Evolutionary conservation across 148 eudicot genomes (phyloP).

Genomic region (Chenopodium album): DNA sequence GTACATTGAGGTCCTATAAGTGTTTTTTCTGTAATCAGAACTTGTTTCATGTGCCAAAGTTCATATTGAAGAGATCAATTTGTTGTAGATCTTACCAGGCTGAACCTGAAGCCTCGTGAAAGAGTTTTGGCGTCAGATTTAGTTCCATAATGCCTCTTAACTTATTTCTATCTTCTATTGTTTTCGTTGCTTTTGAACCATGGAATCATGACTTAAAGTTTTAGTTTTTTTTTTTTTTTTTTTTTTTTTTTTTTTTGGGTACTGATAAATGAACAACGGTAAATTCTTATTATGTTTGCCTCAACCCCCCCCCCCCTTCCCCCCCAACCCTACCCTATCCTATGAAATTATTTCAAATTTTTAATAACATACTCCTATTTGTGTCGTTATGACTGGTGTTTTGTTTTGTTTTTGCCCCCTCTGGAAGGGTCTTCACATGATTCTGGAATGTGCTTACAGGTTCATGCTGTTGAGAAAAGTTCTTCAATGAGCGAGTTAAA

Average conservation of each 20-base stretch:
- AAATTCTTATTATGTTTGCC: too few species aligned
- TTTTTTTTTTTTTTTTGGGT: too few species aligned
- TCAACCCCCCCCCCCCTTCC: too few species aligned
- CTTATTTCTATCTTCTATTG: background rate
- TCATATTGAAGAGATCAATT: background rate
- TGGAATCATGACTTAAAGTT: background rate
- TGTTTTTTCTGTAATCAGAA: background rate
- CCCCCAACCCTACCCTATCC: too few species aligned
- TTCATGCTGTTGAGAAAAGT: conserved; percentile 84
- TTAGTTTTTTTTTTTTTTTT: too few species aligned
- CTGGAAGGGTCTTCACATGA: background rate
- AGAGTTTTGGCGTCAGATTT: background rate
- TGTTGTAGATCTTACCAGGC: background rate
- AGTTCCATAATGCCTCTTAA: background rate
- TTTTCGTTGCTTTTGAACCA: background rate
- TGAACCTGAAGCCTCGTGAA: background rate
- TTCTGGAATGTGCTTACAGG: conserved; percentile 51
- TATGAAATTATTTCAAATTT: background rate
- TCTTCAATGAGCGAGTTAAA: conserved; percentile 97
- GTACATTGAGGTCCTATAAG: background rate
- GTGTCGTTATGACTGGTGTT: background rate
- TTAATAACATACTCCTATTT: background rate
- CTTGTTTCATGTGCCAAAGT: background rate
- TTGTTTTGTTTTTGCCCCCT: background rate
- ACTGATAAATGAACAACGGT: too few species aligned